Percentiles rank a stretch among this genome's conserved stretches.
Conservation (phyloP, 768 basidiomycete genomes). For the Collybiopsis confluens region DNA sequence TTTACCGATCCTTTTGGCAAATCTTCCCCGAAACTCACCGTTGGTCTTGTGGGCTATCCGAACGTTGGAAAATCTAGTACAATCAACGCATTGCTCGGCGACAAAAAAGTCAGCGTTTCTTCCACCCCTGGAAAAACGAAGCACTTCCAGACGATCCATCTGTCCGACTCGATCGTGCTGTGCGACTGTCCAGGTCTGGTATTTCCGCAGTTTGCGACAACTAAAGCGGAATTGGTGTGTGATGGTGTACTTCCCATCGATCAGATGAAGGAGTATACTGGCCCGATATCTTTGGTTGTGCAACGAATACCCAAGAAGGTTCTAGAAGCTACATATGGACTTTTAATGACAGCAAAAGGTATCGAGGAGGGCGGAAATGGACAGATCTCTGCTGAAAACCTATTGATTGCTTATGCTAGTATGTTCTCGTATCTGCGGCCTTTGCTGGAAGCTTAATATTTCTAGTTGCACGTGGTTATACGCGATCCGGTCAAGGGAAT, state of each 20-base stretch:
- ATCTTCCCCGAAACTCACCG: constrained; percentile 59
- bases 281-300: constrained; percentile 73
- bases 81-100: constrained; percentile 92
- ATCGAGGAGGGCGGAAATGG: constrained; percentile 86
- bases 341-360: constrained; percentile 60
- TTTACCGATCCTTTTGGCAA: constrained; percentile 59
- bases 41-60: constrained; percentile 95
- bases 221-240: constrained; percentile 92
- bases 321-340: constrained; percentile 87
- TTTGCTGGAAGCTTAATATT: constrained; percentile 9
- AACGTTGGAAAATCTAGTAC: constrained; percentile 99
- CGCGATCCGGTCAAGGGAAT: constrained; percentile 91
- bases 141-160: constrained; percentile 96
- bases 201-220: constrained; percentile 97
- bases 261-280: constrained; percentile 91
- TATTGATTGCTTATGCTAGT: constrained; percentile 92
- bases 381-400: constrained; percentile 66
- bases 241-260: constrained; percentile 98
- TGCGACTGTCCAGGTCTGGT: constrained; percentile 99
- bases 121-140: constrained; percentile 98
- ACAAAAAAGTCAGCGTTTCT: constrained; percentile 97
- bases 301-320: constrained; percentile 77
- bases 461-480: constrained; percentile 88
- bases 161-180: constrained; percentile 81
- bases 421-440: constrained; percentile 31